phyloP scores from a whole-genome alignment of 768 basidiomycete species.

The Agrocybe praecox region DNA sequence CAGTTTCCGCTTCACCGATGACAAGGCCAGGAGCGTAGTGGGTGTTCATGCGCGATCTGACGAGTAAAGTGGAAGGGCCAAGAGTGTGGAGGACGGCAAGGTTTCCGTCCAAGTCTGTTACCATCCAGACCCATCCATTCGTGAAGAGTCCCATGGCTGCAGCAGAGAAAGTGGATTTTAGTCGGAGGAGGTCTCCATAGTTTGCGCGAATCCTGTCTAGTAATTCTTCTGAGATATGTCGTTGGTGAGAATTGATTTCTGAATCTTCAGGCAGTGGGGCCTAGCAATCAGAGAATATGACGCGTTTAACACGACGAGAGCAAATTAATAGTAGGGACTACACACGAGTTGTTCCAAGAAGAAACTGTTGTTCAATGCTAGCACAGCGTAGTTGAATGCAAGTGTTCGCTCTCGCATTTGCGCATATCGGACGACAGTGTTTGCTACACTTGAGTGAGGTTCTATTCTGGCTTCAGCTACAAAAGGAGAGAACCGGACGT shows the following conservation, averaged over 20 bases:
- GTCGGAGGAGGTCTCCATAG: slow-evolving; percentile 64
- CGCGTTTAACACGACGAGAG: neutral
- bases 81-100: slow-evolving; percentile 83
- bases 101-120: slow-evolving; percentile 62
- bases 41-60: slow-evolving; percentile 53
- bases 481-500: slow-evolving; percentile 37
- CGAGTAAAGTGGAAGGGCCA: slow-evolving; percentile 85
- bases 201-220: slow-evolving; percentile 39
- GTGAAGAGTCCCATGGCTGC: slow-evolving; percentile 79
- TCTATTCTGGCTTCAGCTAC: slow-evolving; percentile 41
- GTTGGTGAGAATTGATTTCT: slow-evolving; percentile 36
- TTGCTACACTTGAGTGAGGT: slow-evolving; percentile 59
- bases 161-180: slow-evolving; percentile 78
- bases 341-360: slow-evolving; percentile 88
- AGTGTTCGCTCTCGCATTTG: slow-evolving; percentile 57
- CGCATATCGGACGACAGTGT: slow-evolving; percentile 75
- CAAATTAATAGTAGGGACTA: slow-evolving; percentile 15
- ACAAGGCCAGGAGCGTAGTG: slow-evolving; percentile 16
- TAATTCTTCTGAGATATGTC: slow-evolving; percentile 36
- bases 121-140: slow-evolving; percentile 88
- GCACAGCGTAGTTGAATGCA: slow-evolving; percentile 88
- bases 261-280: slow-evolving; percentile 34
- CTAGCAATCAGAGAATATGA: slow-evolving; percentile 26
- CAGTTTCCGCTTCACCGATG: slow-evolving; percentile 18
- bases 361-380: slow-evolving; percentile 94